Evolutionary conservation across 106 monocot genomes (phyloP).

Genomic region (Gastrodia elata): DNA sequence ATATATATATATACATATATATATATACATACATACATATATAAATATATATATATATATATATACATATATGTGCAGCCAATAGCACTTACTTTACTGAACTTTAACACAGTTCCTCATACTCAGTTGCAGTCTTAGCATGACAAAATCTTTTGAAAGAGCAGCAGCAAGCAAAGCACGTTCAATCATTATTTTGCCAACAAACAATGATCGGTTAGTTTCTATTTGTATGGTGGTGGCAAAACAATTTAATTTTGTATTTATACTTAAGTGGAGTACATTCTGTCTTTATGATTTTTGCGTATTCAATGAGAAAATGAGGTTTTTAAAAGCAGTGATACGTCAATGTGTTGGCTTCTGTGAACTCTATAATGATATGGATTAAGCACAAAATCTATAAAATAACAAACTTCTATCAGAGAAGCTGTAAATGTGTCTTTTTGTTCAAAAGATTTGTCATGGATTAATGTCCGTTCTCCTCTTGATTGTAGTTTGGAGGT

Average conservation of each 20-base stretch:
- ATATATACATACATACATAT: too few species aligned
- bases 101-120: slow-evolving; percentile 6
- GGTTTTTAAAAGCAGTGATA: neutral
- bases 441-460: neutral
- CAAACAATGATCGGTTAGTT: slow-evolving; percentile 69
- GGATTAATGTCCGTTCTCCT: too few species aligned
- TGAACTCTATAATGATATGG: neutral
- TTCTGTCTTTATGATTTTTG: neutral
- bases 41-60: too few species aligned
- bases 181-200: slow-evolving; percentile 71
- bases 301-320: neutral
- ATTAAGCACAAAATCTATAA: too few species aligned
- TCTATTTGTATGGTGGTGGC: neutral
- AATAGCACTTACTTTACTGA: neutral
- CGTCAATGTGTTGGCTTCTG: neutral
- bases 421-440: neutral
- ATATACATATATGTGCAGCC: neutral
- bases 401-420: too few species aligned
- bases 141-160: slow-evolving; percentile 96
- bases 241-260: neutral
- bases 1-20: neutral
- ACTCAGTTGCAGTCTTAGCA: slow-evolving; percentile 87
- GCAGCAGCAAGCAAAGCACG: slow-evolving; percentile 89
- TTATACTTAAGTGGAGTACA: neutral
- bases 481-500: too few species aligned